A percentile compares a stretch with the other conserved stretches of the same genome.
Evolutionary conservation across 805 yeast species (phyloP).

Genomic region (Metschnikowia reukaufii): DNA sequence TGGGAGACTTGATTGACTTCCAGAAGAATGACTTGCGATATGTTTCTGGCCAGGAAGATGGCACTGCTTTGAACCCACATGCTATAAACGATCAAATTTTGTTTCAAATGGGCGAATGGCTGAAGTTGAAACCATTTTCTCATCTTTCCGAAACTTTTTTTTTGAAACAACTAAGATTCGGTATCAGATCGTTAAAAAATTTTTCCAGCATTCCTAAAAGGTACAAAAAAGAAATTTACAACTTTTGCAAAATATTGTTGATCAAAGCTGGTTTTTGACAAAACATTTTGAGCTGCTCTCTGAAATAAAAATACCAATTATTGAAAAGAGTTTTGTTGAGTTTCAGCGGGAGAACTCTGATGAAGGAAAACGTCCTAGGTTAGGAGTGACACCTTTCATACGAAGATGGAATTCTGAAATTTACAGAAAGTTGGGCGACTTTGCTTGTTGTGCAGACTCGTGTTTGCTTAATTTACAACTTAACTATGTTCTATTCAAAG

Average conservation of each 20-base stretch:
- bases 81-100: constrained; percentile 10
- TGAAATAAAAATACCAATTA: constrained; percentile 14
- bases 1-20: constrained; percentile 38
- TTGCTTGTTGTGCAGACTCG: constrained; percentile 25
- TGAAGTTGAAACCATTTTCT: constrained; percentile 36
- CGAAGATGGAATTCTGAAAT: constrained; percentile 35
- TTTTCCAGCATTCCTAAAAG: constrained; percentile 12
- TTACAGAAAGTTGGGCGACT: constrained; percentile 26
- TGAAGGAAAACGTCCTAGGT: constrained; percentile 2
- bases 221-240: constrained; percentile 21
- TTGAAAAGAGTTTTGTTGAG: constrained; percentile 5
- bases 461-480: constrained; percentile 38
- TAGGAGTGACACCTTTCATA: constrained; percentile 18
- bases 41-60: constrained; percentile 2
- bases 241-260: constrained; percentile 23
- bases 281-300: constrained; percentile 21
- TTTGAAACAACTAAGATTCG: constrained; percentile 15
- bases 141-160: constrained; percentile 27
- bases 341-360: background rate
- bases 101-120: constrained; percentile 39
- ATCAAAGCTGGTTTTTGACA: constrained; percentile 23
- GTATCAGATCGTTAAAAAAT: constrained; percentile 8
- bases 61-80: background rate
- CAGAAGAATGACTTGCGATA: constrained; percentile 38
- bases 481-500: constrained; percentile 37